Evolutionary conservation across 352 stramenopile genomes (phyloP).

Genomic region (Globisporangium cylindrosporum): DNA sequence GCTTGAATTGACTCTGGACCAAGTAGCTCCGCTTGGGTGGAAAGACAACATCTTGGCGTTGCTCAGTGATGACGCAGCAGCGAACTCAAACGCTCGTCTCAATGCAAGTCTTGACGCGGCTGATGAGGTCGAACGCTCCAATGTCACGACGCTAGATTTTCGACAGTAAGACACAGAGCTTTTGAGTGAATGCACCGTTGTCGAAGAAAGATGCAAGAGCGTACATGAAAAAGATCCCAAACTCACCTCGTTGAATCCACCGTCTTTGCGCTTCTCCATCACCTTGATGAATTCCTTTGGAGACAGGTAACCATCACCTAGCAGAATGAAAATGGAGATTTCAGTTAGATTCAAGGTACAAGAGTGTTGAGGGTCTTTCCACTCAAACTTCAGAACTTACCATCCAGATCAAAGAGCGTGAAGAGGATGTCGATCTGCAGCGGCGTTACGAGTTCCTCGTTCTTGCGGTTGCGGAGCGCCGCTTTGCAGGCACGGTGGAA

Average conservation of each 20-base stretch:
- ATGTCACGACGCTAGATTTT: slow-evolving; percentile 63
- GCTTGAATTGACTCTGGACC: background rate
- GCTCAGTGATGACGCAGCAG: background rate
- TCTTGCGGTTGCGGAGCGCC: slow-evolving; percentile 53
- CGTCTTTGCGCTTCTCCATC: slow-evolving; percentile 85
- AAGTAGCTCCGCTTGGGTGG: background rate
- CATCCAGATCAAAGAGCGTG: slow-evolving; percentile 74
- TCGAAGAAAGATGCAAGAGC: background rate
- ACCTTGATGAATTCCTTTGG: slow-evolving; percentile 84
- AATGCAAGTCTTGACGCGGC: slow-evolving; percentile 65
- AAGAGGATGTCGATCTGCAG: slow-evolving; percentile 87
- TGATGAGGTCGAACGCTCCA: slow-evolving; percentile 65
- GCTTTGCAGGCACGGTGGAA: slow-evolving; percentile 74
- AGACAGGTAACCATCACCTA: slow-evolving; percentile 74
- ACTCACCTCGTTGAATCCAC: slow-evolving; percentile 74
- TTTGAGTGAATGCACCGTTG: background rate
- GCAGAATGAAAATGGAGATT: background rate
- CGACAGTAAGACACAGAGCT: background rate
- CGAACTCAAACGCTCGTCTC: slow-evolving; percentile 25
- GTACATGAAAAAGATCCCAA: background rate
- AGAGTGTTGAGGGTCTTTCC: background rate
- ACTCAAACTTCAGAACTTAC: slow-evolving; percentile 23
- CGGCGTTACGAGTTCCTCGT: slow-evolving; percentile 60
- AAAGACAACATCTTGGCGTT: background rate
- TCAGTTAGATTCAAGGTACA: background rate